Percentiles rank a stretch among this genome's conserved stretches.
Evolutionary conservation across 1,139 yeast genomes (phyloP).

Genomic region (Candida freyschussii): DNA sequence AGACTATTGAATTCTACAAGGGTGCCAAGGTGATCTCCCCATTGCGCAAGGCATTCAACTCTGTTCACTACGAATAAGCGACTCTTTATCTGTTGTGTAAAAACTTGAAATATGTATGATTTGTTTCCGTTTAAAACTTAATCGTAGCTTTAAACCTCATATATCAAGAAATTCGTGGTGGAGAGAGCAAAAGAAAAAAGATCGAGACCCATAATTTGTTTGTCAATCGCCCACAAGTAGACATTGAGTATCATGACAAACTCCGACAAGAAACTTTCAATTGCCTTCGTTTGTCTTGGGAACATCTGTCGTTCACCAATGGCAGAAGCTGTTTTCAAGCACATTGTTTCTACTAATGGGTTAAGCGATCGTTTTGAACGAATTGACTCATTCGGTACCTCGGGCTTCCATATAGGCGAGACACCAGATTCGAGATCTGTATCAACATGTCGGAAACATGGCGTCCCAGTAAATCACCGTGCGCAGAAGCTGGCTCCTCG

Average conservation of each 20-base stretch:
- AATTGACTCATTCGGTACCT: slow-evolving; percentile 88
- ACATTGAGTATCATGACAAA: not conserved
- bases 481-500: slow-evolving; percentile 63
- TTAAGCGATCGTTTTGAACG: slow-evolving; percentile 36
- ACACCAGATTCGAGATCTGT: slow-evolving; percentile 73
- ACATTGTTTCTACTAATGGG: slow-evolving; percentile 50
- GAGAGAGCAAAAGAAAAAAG: too few relatives aligned
- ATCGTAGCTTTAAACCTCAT: too few relatives aligned
- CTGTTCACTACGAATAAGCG: slow-evolving; percentile 18
- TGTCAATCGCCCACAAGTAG: too few relatives aligned
- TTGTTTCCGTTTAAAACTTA: too few relatives aligned
- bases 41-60: slow-evolving; percentile 64
- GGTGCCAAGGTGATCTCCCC: slow-evolving; percentile 72
- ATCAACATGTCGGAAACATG: slow-evolving; percentile 62
- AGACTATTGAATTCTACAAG: slow-evolving; percentile 80
- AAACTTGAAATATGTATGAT: too few relatives aligned
- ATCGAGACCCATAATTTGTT: too few relatives aligned
- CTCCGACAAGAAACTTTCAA: slow-evolving; percentile 38
- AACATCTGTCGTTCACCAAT: slow-evolving; percentile 96
- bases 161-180: too few relatives aligned
- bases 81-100: too few relatives aligned
- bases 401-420: slow-evolving; percentile 80
- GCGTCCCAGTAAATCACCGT: slow-evolving; percentile 67
- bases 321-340: slow-evolving; percentile 91
- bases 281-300: slow-evolving; percentile 89